phyloP scores from a whole-genome alignment of 1,139 yeast genomes.

The Meyerozyma carpophila region DNA sequence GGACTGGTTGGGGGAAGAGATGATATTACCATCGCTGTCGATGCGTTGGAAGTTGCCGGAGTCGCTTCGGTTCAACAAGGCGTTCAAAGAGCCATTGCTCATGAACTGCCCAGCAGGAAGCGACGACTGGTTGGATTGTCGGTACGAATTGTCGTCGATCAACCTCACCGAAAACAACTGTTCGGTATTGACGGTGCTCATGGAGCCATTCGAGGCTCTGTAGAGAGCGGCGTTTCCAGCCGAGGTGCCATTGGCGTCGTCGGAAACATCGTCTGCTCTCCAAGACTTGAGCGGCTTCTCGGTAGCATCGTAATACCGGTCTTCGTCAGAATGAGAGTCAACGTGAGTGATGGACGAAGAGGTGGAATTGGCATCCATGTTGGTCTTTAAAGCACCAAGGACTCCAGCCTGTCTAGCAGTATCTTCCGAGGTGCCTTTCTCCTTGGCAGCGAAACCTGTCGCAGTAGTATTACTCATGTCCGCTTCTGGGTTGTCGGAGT shows the following conservation, averaged over 20 bases:
- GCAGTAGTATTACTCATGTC: conserved; percentile 35
- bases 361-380: conserved; percentile 20
- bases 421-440: conserved; percentile 23
- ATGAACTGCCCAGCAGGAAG: conserved; percentile 17
- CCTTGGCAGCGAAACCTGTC: conserved; percentile 26
- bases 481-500: conserved; percentile 29
- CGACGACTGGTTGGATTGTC: conserved; percentile 27
- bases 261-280: conserved; percentile 50
- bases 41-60: conserved; percentile 46
- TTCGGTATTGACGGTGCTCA: conserved; percentile 83
- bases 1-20: conserved; percentile 8
- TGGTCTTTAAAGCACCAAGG: not conserved
- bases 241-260: conserved; percentile 15
- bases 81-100: conserved; percentile 27
- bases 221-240: conserved; percentile 13
- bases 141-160: conserved; percentile 48
- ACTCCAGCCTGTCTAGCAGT: conserved; percentile 42
- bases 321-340: conserved; percentile 20
- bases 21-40: conserved; percentile 52
- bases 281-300: conserved; percentile 62
- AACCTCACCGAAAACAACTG: conserved; percentile 76
- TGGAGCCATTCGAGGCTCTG: conserved; percentile 56
- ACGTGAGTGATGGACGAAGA: conserved; percentile 38
- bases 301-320: conserved; percentile 27
- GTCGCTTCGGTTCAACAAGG: conserved; percentile 22